Base-by-base conservation (phyloP, 176 grass and related monocot species). In the Avena eriantha region DNA sequence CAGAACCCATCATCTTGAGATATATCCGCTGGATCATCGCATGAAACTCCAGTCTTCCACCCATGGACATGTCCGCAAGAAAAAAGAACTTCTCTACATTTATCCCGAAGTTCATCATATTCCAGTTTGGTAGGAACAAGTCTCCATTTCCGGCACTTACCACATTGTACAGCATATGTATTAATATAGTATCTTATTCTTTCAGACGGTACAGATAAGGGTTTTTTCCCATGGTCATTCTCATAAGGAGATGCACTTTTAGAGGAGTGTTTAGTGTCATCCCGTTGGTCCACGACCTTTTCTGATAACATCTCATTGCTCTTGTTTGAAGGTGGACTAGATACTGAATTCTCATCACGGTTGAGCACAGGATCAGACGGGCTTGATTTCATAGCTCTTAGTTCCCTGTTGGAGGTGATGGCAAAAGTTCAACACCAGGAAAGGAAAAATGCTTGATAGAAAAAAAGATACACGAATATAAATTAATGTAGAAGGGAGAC, bases 41-140 rank as follows among this genome's bases (percentile, higher is more conserved):
- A 97, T 64, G 80, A 69, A 35, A 93, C 63, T 82, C 89, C 84
- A 26, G 90, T 84, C 17, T 83, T 91, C 90, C 89, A 95, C 68
- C 90, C 90, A 79, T 76, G 55, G 26, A 89, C 89, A 68, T 81
- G 85, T 43, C 93, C 70, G 12, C 95, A 97, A 2, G 57, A 26
- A 86, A 94, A 97, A 35, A 78, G 87, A 34, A 86, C 43, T 43
- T 83, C 8, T 51, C 35, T 41, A 65, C 83, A 77, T 19, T 39
- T 70, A 39, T 86, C 89, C 39, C 91, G 90, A 77, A 97, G 84
- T 87, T 91, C 89, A 78, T 97, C 92, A 7, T 97, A 97, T 77
- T 88, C 91, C 17, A 93, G 70, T 86, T 94, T 90, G 61, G 79
- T 86, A 41, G 95, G 82, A 82, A 95, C 73, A 39, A 97, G 65